Percentiles rank a stretch among this genome's conserved stretches.
Evolutionary conservation across 257 asterid species (phyloP).

Genomic region (Plantago elongata): DNA sequence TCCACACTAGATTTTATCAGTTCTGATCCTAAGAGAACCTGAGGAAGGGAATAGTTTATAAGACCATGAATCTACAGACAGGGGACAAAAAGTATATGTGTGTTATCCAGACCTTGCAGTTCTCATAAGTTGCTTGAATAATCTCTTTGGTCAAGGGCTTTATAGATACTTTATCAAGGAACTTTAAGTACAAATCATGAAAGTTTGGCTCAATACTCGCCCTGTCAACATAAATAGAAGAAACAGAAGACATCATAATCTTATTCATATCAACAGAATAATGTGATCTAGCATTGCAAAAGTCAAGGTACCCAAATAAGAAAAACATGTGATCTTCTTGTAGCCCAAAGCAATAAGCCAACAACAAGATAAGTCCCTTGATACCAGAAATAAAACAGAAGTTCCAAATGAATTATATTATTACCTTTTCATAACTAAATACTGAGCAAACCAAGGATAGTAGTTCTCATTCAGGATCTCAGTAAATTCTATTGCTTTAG

Average conservation of each 20-base stretch:
- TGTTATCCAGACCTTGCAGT: conserved; percentile 74
- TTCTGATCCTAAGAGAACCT: conserved; percentile 98
- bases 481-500: conserved; percentile 81
- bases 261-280: background rate
- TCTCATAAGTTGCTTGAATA: conserved; percentile 83
- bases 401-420: conserved; percentile 8
- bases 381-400: background rate
- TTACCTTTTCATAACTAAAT: conserved; percentile 97
- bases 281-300: conserved; percentile 5
- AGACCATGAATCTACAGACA: background rate
- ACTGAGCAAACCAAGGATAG: conserved; percentile 97
- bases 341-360: background rate
- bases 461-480: conserved; percentile 69
- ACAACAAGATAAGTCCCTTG: background rate
- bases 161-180: conserved; percentile 77
- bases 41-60: conserved; percentile 14
- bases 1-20: conserved; percentile 92
- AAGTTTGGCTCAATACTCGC: conserved; percentile 96
- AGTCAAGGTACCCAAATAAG: background rate
- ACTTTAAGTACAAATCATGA: conserved; percentile 96
- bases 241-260: conserved; percentile 7
- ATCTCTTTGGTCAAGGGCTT: conserved; percentile 74
- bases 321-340: conserved; percentile 2
- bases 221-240: conserved; percentile 37
- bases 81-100: background rate